A percentile compares a stretch with the other conserved stretches of the same genome.
Conservation (phyloP, 1,139 yeast species). For the Barnettozyma hawaiiensis region DNA sequence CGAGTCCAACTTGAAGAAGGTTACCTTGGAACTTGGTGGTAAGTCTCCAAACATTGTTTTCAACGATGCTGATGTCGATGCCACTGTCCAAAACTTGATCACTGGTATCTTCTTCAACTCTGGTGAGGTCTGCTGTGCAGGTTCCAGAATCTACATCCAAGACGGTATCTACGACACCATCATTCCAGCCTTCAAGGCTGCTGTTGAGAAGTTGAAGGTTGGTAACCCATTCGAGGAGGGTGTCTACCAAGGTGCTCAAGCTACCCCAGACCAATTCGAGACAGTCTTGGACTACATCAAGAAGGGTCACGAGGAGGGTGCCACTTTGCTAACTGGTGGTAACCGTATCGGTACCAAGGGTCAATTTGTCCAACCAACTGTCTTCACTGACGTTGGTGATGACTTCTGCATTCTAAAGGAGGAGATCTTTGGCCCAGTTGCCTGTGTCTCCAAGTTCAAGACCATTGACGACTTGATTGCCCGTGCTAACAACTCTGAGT, state of each 20-base stretch:
- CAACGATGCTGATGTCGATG: conserved; percentile 64
- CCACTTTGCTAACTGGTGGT: conserved; percentile 74
- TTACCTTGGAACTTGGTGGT: conserved; percentile 84
- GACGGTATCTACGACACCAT: conserved; percentile 70
- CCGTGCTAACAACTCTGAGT: conserved; percentile 67
- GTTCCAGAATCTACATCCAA: conserved; percentile 77
- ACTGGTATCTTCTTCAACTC: conserved; percentile 73
- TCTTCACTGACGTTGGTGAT: conserved; percentile 65
- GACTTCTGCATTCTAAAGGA: conserved; percentile 67
- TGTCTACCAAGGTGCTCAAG: conserved; percentile 83
- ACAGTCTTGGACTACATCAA: conserved; percentile 73
- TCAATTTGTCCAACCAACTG: conserved; percentile 73
- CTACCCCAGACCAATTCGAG: conserved; percentile 68
- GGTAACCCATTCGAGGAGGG: conserved; percentile 76
- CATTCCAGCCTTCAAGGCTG: conserved; percentile 46
- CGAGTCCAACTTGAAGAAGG: conserved; percentile 64
- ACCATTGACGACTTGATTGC: conserved; percentile 65
- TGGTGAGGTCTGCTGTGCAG: conserved; percentile 89
- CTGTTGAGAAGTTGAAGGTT: conserved; percentile 49
- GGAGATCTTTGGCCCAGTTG: conserved; percentile 87
- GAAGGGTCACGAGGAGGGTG: conserved; percentile 71
- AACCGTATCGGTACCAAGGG: conserved; percentile 63
- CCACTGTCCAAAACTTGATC: conserved; percentile 57
- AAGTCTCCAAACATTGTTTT: conserved; percentile 81
- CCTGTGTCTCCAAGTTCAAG: conserved; percentile 66